Conservation (phyloP, 345 rosid species). For the Pistacia integerrima region DNA sequence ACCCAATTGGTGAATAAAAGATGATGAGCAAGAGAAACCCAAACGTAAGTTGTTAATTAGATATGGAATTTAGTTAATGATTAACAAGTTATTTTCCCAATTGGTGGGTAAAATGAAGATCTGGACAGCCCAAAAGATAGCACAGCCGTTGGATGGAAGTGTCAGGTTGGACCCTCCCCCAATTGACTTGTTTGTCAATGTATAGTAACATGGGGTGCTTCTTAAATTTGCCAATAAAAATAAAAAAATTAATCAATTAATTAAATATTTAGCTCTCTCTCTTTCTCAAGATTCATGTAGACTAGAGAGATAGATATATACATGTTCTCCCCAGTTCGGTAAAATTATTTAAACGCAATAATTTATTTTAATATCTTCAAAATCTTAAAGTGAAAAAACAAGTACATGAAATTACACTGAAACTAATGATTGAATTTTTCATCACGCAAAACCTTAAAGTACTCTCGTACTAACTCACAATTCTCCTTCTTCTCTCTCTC, state of each 20-base stretch:
- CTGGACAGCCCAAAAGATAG: background rate
- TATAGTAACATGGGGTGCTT: slow-evolving; percentile 32
- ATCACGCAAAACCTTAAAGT: slow-evolving; percentile 36
- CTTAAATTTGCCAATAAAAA: slow-evolving; percentile 4
- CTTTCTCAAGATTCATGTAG: slow-evolving; percentile 14
- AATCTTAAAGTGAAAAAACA: no score
- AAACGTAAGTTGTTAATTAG: no score
- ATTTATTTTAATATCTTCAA: no score
- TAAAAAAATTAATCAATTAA: background rate
- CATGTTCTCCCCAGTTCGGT: slow-evolving; percentile 15
- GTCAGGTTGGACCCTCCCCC: slow-evolving; percentile 24
- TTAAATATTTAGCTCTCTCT: background rate
- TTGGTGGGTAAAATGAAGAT: background rate
- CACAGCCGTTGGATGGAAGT: slow-evolving; percentile 12
- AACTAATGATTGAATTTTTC: slow-evolving; percentile 31
- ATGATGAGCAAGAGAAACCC: no score
- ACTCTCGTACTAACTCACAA: slow-evolving; percentile 25
- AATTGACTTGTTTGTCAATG: slow-evolving; percentile 19
- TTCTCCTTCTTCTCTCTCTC: background rate
- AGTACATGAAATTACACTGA: slow-evolving; percentile 16
- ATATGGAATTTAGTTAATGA: background rate
- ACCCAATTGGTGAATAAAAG: no score
- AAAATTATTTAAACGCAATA: background rate
- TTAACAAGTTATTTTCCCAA: background rate
- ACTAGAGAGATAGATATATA: no score